These are phyloP conservation scores for Aeschynomene evenia DNA, from an alignment of 306 rosid species.

Conservation along the genomic window DNA sequence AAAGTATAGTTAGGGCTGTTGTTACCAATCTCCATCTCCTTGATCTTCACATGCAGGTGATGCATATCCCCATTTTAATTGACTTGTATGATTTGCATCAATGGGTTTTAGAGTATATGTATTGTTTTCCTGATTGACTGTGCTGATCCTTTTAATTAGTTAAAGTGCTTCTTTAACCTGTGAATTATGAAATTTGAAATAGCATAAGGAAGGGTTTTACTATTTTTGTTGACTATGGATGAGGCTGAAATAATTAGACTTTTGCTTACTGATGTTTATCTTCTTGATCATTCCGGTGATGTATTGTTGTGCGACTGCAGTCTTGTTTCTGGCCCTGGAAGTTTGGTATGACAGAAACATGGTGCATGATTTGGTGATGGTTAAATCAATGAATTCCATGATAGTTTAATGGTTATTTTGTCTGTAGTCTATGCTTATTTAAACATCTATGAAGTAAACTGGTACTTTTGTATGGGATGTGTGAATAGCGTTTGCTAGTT, in stretches of 20 bases:
- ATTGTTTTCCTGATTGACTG: no score
- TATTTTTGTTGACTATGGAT: not conserved
- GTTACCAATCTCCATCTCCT: slow-evolving; percentile 94
- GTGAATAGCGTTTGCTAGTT: not conserved
- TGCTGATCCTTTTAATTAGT: not conserved
- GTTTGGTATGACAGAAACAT: not conserved
- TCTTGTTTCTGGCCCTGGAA: not conserved
- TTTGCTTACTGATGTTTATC: slow-evolving; percentile 5
- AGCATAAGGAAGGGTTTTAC: not conserved
- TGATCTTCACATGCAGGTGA: slow-evolving; percentile 98
- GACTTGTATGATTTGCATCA: slow-evolving; percentile 4
- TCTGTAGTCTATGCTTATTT: not conserved
- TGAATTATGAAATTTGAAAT: not conserved
- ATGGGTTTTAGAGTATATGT: not conserved
- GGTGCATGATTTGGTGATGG: not conserved
- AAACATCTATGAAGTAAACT: not conserved
- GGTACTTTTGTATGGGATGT: not conserved
- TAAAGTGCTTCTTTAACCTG: not conserved
- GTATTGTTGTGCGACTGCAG: not conserved
- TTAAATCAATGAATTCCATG: no score
- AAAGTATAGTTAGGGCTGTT: slow-evolving; percentile 94
- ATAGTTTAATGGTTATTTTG: not conserved
- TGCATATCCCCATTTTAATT: not conserved
- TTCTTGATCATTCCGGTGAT: not conserved
- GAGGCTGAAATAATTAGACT: not conserved